Evolutionary conservation across 2,329 filamentous ascomycete species (phyloP).

Genomic region (Penicillium sp.): DNA sequence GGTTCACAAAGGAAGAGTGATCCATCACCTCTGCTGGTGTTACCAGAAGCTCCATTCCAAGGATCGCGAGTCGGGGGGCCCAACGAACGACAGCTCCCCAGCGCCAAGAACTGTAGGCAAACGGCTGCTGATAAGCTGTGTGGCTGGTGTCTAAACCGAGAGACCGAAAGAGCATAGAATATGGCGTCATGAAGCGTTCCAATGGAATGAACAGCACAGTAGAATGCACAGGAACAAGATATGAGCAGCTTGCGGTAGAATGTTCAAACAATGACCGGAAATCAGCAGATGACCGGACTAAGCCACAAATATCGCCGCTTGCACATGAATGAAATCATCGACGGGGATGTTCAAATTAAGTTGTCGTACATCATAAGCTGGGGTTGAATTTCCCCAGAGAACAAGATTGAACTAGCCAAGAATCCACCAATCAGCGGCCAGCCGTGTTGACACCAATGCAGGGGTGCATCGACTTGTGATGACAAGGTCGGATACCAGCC

Average conservation of each 20-base stretch:
- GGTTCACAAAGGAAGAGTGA: not conserved
- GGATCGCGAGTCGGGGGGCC: not conserved
- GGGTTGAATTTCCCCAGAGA: not conserved
- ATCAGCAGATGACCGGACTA: not conserved
- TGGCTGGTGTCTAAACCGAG: not conserved
- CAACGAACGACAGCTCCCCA: not conserved
- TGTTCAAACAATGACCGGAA: not conserved
- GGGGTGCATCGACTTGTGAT: not conserved
- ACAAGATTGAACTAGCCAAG: not conserved
- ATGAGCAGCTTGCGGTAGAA: not conserved
- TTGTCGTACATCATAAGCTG: conserved; percentile 12
- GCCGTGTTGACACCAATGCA: not conserved
- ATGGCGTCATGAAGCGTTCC: not conserved
- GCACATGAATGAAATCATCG: conserved; percentile 1
- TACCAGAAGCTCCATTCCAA: not conserved
- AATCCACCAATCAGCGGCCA: conserved; percentile 11
- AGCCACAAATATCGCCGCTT: not conserved
- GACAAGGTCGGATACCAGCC: not conserved
- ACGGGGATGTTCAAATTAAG: not conserved
- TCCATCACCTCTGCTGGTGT: not conserved
- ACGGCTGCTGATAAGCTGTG: not conserved
- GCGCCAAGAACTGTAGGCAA: not conserved
- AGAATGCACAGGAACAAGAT: not conserved
- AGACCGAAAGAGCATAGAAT: not conserved
- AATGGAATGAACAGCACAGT: not conserved